Conservation (phyloP, 1,284 basidiomycete species). For the Pholiota adiposa region DNA sequence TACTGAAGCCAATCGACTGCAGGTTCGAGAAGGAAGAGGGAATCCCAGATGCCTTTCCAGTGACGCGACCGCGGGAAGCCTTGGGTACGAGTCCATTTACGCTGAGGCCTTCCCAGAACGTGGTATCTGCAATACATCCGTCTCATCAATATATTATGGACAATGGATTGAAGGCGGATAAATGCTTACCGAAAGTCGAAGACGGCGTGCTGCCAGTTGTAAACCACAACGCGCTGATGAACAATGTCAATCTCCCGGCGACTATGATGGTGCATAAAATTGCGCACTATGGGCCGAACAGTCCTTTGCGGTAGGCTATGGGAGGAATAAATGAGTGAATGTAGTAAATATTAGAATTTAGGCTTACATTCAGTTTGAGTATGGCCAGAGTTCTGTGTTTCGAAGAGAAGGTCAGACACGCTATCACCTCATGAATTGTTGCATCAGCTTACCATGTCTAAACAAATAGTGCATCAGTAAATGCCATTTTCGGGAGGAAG, state of each 20-base stretch:
- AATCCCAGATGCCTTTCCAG: slow-evolving; percentile 39
- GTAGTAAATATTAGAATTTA: background rate
- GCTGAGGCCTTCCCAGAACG: slow-evolving; percentile 40
- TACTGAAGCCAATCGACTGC: slow-evolving; percentile 36
- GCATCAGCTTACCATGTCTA: slow-evolving; percentile 28
- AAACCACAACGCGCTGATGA: slow-evolving; percentile 32
- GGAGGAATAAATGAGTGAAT: background rate
- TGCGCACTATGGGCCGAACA: slow-evolving; percentile 38
- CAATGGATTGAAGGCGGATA: background rate
- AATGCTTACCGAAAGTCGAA: slow-evolving; percentile 12
- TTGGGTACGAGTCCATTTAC: slow-evolving; percentile 34
- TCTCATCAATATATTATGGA: background rate
- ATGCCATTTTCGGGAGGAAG: background rate
- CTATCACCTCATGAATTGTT: too few species aligned
- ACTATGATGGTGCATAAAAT: background rate
- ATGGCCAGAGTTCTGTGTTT: slow-evolving; percentile 40
- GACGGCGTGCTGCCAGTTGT: slow-evolving; percentile 35
- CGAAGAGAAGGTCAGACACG: slow-evolving; percentile 19
- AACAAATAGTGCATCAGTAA: background rate
- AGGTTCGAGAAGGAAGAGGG: slow-evolving; percentile 29
- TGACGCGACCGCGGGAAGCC: slow-evolving; percentile 39
- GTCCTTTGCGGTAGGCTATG: slow-evolving; percentile 33
- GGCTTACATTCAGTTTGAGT: slow-evolving; percentile 36
- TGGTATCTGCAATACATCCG: slow-evolving; percentile 25
- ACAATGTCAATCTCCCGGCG: background rate